A percentile compares a stretch with the other conserved stretches of the same genome.
These are phyloP conservation scores for Penicillium sp. DNA, from an alignment of 2,329 filamentous ascomycete genomes.

Conservation along the genomic window DNA sequence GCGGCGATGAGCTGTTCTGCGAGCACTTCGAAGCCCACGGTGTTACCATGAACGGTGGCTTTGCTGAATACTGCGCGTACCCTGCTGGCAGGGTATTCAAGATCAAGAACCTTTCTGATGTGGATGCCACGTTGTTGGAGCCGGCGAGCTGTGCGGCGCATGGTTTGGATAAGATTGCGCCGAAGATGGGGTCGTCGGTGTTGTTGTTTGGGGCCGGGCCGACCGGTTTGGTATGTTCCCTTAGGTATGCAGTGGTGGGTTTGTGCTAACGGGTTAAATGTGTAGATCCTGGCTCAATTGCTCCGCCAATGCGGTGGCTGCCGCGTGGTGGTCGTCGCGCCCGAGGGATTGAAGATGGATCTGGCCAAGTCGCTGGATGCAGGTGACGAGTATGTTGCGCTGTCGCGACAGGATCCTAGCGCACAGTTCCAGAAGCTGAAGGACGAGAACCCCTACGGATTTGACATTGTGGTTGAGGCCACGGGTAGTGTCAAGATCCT, in stretches of 20 bases:
- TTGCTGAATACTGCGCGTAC: conserved; percentile 59
- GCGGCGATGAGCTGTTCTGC: conserved; percentile 58
- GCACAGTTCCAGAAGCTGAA: conserved; percentile 56
- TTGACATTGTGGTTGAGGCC: conserved; percentile 64
- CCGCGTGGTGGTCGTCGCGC: conserved; percentile 61
- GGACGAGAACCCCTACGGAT: conserved; percentile 59
- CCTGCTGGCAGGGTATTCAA: conserved; percentile 54
- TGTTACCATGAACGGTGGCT: conserved; percentile 55
- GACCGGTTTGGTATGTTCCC: conserved; percentile 57
- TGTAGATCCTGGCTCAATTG: conserved; percentile 58
- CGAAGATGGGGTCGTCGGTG: conserved; percentile 56
- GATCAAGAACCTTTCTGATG: conserved; percentile 56
- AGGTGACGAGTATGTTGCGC: conserved; percentile 42
- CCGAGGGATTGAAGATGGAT: conserved; percentile 61
- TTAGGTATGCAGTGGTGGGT: too few species aligned
- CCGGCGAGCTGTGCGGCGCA: conserved; percentile 64
- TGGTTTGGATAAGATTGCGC: conserved; percentile 59
- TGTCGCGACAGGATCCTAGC: conserved; percentile 44
- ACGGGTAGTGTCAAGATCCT: conserved; percentile 61
- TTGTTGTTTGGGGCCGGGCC: conserved; percentile 62
- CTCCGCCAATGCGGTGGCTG: conserved; percentile 59
- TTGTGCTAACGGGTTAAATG: too few species aligned
- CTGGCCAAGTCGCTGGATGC: conserved; percentile 47
- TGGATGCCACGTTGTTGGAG: conserved; percentile 63
- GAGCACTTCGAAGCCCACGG: conserved; percentile 59